Conservation (phyloP, 805 yeast genomes). For the Debaryomyces tyrocola region DNA sequence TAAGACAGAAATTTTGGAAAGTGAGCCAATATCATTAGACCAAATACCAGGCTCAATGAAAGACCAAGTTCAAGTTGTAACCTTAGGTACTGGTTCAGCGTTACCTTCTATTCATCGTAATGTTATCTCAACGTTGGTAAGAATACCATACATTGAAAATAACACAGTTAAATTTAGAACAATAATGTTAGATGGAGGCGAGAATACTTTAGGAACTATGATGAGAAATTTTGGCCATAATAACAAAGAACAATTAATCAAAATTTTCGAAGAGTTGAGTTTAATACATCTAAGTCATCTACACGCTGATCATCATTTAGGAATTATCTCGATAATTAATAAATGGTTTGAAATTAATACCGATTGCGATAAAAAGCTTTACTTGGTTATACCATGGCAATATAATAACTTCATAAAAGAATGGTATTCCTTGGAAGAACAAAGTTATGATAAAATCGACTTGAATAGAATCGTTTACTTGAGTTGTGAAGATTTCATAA, state of each 20-base stretch:
- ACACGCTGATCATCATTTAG: constrained; percentile 97
- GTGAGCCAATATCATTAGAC: constrained; percentile 19
- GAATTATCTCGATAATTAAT: constrained; percentile 65
- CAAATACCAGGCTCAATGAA: constrained; percentile 23
- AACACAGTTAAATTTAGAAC: constrained; percentile 36
- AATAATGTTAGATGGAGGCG: constrained; percentile 90
- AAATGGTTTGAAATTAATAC: constrained; percentile 59
- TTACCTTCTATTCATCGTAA: constrained; percentile 82
- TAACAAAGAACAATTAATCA: constrained; percentile 30
- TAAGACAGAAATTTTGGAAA: constrained; percentile 16
- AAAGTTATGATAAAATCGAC: constrained; percentile 24
- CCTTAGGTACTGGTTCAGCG: constrained; percentile 93
- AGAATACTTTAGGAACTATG: constrained; percentile 78
- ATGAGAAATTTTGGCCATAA: constrained; percentile 57
- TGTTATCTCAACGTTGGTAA: constrained; percentile 75
- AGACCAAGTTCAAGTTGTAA: constrained; percentile 64
- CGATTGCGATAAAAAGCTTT: constrained; percentile 38
- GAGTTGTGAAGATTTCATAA: constrained; percentile 60
- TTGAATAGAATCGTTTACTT: constrained; percentile 48
- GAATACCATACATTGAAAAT: constrained; percentile 53
- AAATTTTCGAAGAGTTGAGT: constrained; percentile 59
- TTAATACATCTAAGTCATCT: constrained; percentile 79
- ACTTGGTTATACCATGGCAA: constrained; percentile 74
- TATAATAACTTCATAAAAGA: constrained; percentile 66
- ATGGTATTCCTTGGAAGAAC: constrained; percentile 55